phyloP scores from a whole-genome alignment of 306 rosid species.

The Ceratonia siliqua region DNA sequence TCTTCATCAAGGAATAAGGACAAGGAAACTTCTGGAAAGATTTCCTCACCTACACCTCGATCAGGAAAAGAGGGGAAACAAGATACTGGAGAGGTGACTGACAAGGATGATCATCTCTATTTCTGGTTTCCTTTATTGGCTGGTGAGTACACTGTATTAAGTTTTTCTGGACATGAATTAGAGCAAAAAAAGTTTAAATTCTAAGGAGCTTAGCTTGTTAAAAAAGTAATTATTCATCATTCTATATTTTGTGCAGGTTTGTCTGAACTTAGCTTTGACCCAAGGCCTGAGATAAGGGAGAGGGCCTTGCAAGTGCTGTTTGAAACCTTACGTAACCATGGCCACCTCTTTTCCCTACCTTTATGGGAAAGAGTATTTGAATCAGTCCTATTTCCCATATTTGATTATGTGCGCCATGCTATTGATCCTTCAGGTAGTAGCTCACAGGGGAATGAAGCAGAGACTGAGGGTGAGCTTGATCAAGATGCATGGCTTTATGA shows the following conservation, averaged over 20 bases:
- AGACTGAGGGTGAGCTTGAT: constrained; percentile 68
- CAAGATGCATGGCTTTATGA: constrained; percentile 97
- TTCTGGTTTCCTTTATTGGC: constrained; percentile 99
- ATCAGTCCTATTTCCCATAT: constrained; percentile 93
- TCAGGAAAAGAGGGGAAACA: constrained; percentile 65
- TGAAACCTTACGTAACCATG: constrained; percentile 95
- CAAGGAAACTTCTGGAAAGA: constrained; percentile 63
- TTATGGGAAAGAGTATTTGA: constrained; percentile 96
- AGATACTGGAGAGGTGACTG: constrained; percentile 60
- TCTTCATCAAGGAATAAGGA: constrained; percentile 75
- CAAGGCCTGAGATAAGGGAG: constrained; percentile 96
- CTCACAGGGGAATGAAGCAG: constrained; percentile 54
- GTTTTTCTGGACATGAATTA: constrained; percentile 22
- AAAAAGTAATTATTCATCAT: constrained; percentile 16
- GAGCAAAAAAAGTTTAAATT: background rate
- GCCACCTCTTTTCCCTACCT: constrained; percentile 90
- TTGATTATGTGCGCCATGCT: constrained; percentile 93
- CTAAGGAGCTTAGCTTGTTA: constrained; percentile 15
- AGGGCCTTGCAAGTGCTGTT: constrained; percentile 87
- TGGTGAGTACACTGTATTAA: constrained; percentile 55
- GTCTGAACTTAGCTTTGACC: constrained; percentile 98
- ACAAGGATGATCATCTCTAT: constrained; percentile 83
- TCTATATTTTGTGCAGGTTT: constrained; percentile 63
- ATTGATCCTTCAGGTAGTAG: constrained; percentile 88
- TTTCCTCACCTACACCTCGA: constrained; percentile 56